These are phyloP conservation scores for Phoma sp. DNA, from an alignment of 2,329 filamentous ascomycete species.

Conservation along the genomic window DNA sequence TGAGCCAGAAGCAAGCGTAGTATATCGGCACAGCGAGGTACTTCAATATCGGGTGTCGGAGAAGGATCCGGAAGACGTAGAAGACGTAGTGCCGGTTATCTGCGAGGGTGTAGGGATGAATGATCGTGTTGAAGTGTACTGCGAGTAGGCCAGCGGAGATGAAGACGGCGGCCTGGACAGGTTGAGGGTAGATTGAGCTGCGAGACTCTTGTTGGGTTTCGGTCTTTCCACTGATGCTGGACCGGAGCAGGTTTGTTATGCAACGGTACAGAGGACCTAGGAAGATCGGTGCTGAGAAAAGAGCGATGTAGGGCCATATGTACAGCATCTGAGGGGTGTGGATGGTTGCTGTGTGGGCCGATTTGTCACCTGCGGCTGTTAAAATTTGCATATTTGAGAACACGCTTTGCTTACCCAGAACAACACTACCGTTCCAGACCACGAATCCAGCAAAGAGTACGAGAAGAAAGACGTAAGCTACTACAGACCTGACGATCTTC, in stretches of 20 bases:
- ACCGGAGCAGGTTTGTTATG: slow-evolving; percentile 34
- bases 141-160: slow-evolving; percentile 50
- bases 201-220: background rate
- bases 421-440: slow-evolving; percentile 86
- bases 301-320: slow-evolving; percentile 85
- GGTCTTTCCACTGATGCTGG: background rate
- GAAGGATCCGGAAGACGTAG: slow-evolving; percentile 87
- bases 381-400: slow-evolving; percentile 4
- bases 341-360: slow-evolving; percentile 87
- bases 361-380: slow-evolving; percentile 75
- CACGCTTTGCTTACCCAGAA: slow-evolving; percentile 69
- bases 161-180: slow-evolving; percentile 37
- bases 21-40: slow-evolving; percentile 75
- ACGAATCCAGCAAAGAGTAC: slow-evolving; percentile 76
- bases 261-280: slow-evolving; percentile 59
- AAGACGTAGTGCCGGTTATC: slow-evolving; percentile 98
- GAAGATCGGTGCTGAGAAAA: slow-evolving; percentile 86
- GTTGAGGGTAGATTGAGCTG: background rate
- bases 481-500: slow-evolving; percentile 47
- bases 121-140: slow-evolving; percentile 84
- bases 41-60: slow-evolving; percentile 66
- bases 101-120: slow-evolving; percentile 94
- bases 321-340: slow-evolving; percentile 94
- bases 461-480: slow-evolving; percentile 67
- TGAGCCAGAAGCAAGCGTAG: slow-evolving; percentile 70